Conservation (phyloP, 345 rosid species). For the Heritiera fomes region DNA sequence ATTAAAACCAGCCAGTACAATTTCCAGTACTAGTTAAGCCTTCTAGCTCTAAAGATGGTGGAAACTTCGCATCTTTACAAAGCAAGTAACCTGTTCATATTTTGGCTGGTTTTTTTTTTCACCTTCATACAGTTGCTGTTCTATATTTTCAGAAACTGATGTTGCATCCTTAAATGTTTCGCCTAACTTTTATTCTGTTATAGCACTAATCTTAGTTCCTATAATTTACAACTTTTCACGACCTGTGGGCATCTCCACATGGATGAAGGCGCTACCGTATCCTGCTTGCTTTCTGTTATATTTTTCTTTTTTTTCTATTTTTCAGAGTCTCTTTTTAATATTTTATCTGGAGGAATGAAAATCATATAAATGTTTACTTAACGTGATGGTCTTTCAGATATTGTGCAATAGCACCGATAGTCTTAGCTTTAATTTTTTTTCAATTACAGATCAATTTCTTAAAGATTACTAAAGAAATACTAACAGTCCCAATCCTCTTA, state of each 20-base stretch:
- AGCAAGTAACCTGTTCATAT: background rate
- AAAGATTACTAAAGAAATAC: too few relatives aligned
- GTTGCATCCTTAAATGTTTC: constrained; percentile 22
- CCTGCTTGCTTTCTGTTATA: constrained; percentile 39
- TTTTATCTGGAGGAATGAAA: constrained; percentile 10
- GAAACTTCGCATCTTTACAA: background rate
- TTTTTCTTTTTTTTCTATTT: too few relatives aligned
- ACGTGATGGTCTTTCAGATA: constrained; percentile 48
- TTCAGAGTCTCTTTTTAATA: background rate
- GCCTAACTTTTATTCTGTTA: constrained; percentile 23
- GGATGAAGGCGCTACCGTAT: constrained; percentile 69
- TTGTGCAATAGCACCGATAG: constrained; percentile 80
- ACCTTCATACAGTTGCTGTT: background rate
- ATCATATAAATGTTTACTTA: constrained; percentile 30
- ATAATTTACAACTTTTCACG: constrained; percentile 68
- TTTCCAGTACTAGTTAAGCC: too few relatives aligned
- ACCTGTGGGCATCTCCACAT: constrained; percentile 46
- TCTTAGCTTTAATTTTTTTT: too few relatives aligned
- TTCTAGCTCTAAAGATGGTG: too few relatives aligned
- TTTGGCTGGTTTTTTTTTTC: background rate
- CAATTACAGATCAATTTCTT: too few relatives aligned
- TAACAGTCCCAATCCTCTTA: too few relatives aligned
- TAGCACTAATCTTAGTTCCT: constrained; percentile 75
- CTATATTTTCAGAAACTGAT: background rate
- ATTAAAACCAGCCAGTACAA: too few relatives aligned